Base-by-base conservation (phyloP, 2,329 filamentous ascomycete species). In the Celoporthe dispersa region DNA sequence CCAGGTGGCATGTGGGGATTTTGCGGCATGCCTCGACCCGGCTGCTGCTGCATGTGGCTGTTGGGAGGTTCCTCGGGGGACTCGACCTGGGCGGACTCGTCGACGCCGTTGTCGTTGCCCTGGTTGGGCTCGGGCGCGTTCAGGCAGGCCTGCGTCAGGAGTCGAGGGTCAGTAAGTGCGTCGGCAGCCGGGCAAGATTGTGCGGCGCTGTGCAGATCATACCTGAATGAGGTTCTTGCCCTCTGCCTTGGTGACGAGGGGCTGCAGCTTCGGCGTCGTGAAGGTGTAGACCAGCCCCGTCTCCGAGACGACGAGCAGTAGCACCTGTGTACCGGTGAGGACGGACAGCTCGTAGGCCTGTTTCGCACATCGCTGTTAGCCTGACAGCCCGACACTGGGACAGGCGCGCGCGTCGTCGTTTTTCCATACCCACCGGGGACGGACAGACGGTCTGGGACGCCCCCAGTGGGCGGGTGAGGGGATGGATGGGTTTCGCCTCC, bases 161-260 rank as follows among this genome's bases (percentile, higher is more conserved):
- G 78, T 84, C 75, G 84, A 81, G 6, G 25, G 9, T 72, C 73
- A 67, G 72, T 33, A 7, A 51, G 57, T 67, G 65, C 44, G 53
- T 53, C 70, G 51, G 41, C 16, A 16, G 33, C 59, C 41, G 41
- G 44, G 22, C 9, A 62, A 65, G 37, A 39, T 39, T 61, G 65
- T 73, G 55, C 67, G 68, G 68, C 64, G 64, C 16, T 60, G 65
- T 68, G 68, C 64, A 48, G 60, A 37, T 77, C 89, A 74, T 88
- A 98, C 96, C 90, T 99, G 96, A 76, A 99, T 98, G 74, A 99
- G 86, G 81, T 99, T 99, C 89, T 99, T 99, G 84, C 96, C 96
- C 84, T 98, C 96, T 25, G 96, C 92, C 86, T 98, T 98, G 73
- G 96, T 99, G 76, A 98, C 96, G 67, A 99, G 90, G 73, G 96